These are phyloP conservation scores for Cladosporium sp. DNA, from an alignment of 2,329 filamentous ascomycete genomes.

Conservation along the genomic window DNA sequence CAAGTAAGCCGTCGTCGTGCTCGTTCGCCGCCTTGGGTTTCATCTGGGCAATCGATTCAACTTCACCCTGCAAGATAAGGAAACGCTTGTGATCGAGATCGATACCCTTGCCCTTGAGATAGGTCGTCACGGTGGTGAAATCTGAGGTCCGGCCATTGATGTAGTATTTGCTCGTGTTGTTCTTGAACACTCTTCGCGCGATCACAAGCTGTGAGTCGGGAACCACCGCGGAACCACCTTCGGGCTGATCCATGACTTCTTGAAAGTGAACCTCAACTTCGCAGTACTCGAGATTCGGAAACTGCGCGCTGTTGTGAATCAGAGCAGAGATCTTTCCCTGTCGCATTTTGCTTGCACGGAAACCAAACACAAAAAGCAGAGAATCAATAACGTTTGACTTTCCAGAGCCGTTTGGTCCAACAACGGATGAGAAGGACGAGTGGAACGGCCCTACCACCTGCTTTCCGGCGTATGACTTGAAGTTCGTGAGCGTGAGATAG, in stretches of 20 bases:
- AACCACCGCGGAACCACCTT: slow-evolving; percentile 69
- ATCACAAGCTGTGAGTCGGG: slow-evolving; percentile 82
- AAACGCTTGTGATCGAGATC: slow-evolving; percentile 98
- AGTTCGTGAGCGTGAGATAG: slow-evolving; percentile 88
- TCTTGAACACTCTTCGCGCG: slow-evolving; percentile 91
- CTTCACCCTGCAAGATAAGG: slow-evolving; percentile 93
- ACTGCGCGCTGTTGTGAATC: slow-evolving; percentile 91
- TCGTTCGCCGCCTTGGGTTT: slow-evolving; percentile 93
- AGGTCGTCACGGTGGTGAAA: slow-evolving; percentile 84
- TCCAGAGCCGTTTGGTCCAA: slow-evolving; percentile 95
- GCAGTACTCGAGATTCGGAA: slow-evolving; percentile 81
- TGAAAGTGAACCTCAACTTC: slow-evolving; percentile 97
- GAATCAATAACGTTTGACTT: slow-evolving; percentile 99
- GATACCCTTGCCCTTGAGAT: slow-evolving; percentile 85
- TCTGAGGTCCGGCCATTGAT: slow-evolving; percentile 87
- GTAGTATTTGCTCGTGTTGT: slow-evolving; percentile 98
- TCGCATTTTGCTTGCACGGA: slow-evolving; percentile 98
- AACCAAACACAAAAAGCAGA: slow-evolving; percentile 96
- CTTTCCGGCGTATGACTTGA: slow-evolving; percentile 96
- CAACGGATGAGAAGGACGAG: slow-evolving; percentile 93
- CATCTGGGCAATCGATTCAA: slow-evolving; percentile 99
- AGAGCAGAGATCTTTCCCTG: slow-evolving; percentile 97
- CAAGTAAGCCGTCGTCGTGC: slow-evolving; percentile 91
- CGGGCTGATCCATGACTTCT: slow-evolving; percentile 84
- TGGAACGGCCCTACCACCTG: slow-evolving; percentile 98